These are phyloP conservation scores for Stagonosporopsis vannaccii DNA, from an alignment of 2,329 filamentous ascomycete genomes.

Conservation along the genomic window DNA sequence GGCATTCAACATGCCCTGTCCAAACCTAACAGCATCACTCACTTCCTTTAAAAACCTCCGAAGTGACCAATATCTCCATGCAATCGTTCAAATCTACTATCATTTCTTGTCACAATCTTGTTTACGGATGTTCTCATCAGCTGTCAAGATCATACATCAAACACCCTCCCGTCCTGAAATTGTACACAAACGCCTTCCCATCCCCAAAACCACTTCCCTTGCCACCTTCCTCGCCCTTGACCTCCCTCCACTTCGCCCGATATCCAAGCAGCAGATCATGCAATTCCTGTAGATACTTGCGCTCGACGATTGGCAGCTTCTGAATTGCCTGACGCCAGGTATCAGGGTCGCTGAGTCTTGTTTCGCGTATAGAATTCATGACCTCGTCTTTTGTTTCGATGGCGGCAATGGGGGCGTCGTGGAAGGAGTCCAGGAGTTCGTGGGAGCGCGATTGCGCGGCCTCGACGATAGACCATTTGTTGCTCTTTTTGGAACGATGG, in stretches of 20 bases:
- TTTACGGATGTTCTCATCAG: constrained; percentile 18
- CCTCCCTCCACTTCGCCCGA: constrained; percentile 64
- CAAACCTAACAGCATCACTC: background rate
- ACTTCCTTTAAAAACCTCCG: background rate
- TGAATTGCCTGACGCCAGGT: constrained; percentile 86
- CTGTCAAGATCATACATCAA: constrained; percentile 80
- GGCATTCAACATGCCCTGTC: constrained; percentile 4
- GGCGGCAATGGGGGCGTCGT: constrained; percentile 81
- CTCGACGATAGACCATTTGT: constrained; percentile 84
- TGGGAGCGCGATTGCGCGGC: constrained; percentile 67
- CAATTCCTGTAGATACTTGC: constrained; percentile 82
- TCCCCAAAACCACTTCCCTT: constrained; percentile 54
- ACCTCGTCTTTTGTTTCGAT: constrained; percentile 88
- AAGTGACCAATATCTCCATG: background rate
- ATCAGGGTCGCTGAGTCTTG: constrained; percentile 78
- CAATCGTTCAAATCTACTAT: background rate
- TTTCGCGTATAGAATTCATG: constrained; percentile 77
- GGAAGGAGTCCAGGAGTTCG: constrained; percentile 72
- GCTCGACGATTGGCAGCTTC: constrained; percentile 75
- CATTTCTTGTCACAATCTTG: background rate
- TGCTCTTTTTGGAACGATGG: constrained; percentile 89
- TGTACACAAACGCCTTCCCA: constrained; percentile 87
- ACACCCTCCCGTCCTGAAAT: constrained; percentile 83
- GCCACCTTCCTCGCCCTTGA: constrained; percentile 31
- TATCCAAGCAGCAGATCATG: constrained; percentile 75